Evolutionary conservation across 1,139 yeast species (phyloP).

Genomic region (Maudiozyma humilis): DNA sequence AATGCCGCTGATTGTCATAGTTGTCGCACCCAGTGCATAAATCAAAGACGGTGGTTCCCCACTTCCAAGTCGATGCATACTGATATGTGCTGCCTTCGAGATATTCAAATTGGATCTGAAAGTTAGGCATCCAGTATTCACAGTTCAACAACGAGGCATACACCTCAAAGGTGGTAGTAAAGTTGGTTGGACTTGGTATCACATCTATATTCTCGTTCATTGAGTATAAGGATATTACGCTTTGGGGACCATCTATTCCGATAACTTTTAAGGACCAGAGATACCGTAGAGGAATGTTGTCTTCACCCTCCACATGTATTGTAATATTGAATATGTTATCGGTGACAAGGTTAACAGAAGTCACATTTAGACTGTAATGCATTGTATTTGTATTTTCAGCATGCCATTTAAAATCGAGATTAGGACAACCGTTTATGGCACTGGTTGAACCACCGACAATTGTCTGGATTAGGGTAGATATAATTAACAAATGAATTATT

Average conservation of each 20-base stretch:
- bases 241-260: conserved; percentile 23
- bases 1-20: conserved; percentile 23
- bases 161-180: conserved; percentile 24
- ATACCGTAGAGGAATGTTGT: conserved; percentile 17
- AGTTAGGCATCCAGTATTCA: conserved; percentile 21
- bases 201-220: conserved; percentile 16
- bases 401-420: conserved; percentile 20
- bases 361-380: conserved; percentile 4
- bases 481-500: no score
- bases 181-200: conserved; percentile 25
- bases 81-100: conserved; percentile 14
- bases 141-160: conserved; percentile 12
- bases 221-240: conserved; percentile 22
- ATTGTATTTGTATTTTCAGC: conserved; percentile 3
- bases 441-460: neutral
- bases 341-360: conserved; percentile 1
- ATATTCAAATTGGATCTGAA: conserved; percentile 31
- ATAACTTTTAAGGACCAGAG: conserved; percentile 26
- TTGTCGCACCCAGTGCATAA: conserved; percentile 27
- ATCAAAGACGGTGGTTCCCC: conserved; percentile 21
- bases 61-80: conserved; percentile 16
- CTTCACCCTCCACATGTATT: conserved; percentile 22
- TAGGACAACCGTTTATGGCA: conserved; percentile 19
- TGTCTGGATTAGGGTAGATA: neutral
- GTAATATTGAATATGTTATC: conserved; percentile 25